phyloP scores from a whole-genome alignment of 2,329 filamentous ascomycete genomes.

The Fusarium beomiforme region DNA sequence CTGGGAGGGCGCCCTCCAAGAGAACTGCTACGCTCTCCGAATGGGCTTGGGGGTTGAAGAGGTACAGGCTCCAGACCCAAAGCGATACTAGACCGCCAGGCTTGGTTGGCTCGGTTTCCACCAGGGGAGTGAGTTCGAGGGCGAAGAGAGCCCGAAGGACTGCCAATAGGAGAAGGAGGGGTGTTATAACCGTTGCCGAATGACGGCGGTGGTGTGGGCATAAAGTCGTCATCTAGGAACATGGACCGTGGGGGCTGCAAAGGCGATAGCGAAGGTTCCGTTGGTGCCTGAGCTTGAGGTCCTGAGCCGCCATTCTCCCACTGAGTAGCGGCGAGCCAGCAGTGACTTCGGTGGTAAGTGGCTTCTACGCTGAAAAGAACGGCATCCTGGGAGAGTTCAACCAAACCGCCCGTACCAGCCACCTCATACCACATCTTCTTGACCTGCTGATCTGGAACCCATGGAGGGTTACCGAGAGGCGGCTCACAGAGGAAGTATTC shows the following conservation, averaged over 20 bases:
- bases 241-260: slow-evolving; percentile 51
- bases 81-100: slow-evolving; percentile 55
- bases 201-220: slow-evolving; percentile 35
- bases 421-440: slow-evolving; percentile 80
- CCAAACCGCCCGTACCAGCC: slow-evolving; percentile 68
- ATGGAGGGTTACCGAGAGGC: slow-evolving; percentile 76
- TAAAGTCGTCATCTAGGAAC: slow-evolving; percentile 47
- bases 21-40: slow-evolving; percentile 51
- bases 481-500: slow-evolving; percentile 86
- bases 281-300: slow-evolving; percentile 31
- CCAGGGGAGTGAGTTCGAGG: slow-evolving; percentile 53
- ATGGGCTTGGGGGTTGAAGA: slow-evolving; percentile 48
- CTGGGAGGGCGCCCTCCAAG: slow-evolving; percentile 47
- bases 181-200: slow-evolving; percentile 39
- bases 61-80: slow-evolving; percentile 57
- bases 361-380: slow-evolving; percentile 70
- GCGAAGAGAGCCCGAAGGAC: slow-evolving; percentile 49
- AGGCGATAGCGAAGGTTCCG: slow-evolving; percentile 50
- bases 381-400: slow-evolving; percentile 68
- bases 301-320: slow-evolving; percentile 53
- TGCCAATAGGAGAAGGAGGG: slow-evolving; percentile 41
- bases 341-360: slow-evolving; percentile 67
- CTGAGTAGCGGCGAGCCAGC: slow-evolving; percentile 63
- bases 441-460: slow-evolving; percentile 73
- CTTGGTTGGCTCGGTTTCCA: slow-evolving; percentile 47